These are phyloP conservation scores for Trichoderma citrinoviride DNA, from an alignment of 2,329 filamentous ascomycete genomes.

Conservation along the genomic window DNA sequence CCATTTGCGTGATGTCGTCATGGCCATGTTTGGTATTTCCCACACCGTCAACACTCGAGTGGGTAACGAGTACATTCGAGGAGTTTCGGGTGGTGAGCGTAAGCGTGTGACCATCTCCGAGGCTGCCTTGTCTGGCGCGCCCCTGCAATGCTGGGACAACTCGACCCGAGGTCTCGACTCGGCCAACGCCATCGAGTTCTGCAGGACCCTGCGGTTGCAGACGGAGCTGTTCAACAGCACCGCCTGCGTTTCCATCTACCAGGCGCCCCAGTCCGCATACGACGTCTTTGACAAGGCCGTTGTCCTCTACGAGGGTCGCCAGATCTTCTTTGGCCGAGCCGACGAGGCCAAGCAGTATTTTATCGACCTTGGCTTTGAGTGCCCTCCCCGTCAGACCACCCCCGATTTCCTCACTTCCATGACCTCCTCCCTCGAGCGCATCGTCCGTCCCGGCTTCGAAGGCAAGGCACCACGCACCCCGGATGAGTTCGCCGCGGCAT, in stretches of 20 bases:
- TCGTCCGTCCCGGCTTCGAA: conserved; percentile 56
- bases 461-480: conserved; percentile 56
- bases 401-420: conserved; percentile 72
- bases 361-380: conserved; percentile 63
- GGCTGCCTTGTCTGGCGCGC: conserved; percentile 56
- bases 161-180: conserved; percentile 71
- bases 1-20: conserved; percentile 67
- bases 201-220: conserved; percentile 65
- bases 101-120: conserved; percentile 65
- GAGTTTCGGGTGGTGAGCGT: conserved; percentile 71
- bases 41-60: conserved; percentile 72
- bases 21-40: conserved; percentile 72
- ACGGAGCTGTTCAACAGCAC: conserved; percentile 66
- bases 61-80: conserved; percentile 72
- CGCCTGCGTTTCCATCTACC: conserved; percentile 71
- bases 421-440: conserved; percentile 57
- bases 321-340: conserved; percentile 62
- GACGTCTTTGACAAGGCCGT: conserved; percentile 61
- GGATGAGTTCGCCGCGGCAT: conserved; percentile 59
- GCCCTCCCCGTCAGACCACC: conserved; percentile 64
- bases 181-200: conserved; percentile 74
- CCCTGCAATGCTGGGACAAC: conserved; percentile 69
- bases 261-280: conserved; percentile 63
- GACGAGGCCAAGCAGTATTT: conserved; percentile 64
- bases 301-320: conserved; percentile 59